Evolutionary conservation across 306 rosid genomes (phyloP).

Genomic region (Medicago truncatula): DNA sequence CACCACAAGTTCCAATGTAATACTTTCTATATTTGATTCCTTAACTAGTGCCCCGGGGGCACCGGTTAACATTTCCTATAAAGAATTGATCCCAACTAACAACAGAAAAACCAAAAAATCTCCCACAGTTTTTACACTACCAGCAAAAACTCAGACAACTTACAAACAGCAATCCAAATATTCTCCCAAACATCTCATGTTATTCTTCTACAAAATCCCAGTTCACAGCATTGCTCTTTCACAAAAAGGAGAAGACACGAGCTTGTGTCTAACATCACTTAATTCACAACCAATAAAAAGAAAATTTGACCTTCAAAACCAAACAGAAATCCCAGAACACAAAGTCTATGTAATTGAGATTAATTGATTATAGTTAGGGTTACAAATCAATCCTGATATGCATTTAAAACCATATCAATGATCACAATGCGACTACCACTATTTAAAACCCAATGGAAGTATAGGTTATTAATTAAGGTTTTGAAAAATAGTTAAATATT

Average conservation of each 20-base stretch:
- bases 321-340: conserved; percentile 5
- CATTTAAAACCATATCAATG: too few relatives aligned
- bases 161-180: conserved; percentile 30
- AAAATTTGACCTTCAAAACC: conserved; percentile 19
- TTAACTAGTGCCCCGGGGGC: too few relatives aligned
- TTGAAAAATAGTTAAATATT: too few relatives aligned
- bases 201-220: conserved; percentile 12
- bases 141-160: conserved; percentile 17
- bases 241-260: conserved; percentile 1
- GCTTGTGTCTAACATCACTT: conserved; percentile 1
- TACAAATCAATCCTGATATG: too few relatives aligned
- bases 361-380: too few relatives aligned
- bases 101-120: conserved; percentile 16
- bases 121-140: conserved; percentile 9
- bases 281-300: neutral
- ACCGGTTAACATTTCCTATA: too few relatives aligned
- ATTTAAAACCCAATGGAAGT: too few relatives aligned
- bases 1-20: too few relatives aligned
- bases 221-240: conserved; percentile 1
- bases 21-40: too few relatives aligned
- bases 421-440: too few relatives aligned
- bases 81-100: neutral
- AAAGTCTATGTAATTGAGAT: too few relatives aligned
- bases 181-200: conserved; percentile 14
- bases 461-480: too few relatives aligned